phyloP scores from a whole-genome alignment of 192 early-diverging fungal genomes.

The Radiomyces spectabilis region DNA sequence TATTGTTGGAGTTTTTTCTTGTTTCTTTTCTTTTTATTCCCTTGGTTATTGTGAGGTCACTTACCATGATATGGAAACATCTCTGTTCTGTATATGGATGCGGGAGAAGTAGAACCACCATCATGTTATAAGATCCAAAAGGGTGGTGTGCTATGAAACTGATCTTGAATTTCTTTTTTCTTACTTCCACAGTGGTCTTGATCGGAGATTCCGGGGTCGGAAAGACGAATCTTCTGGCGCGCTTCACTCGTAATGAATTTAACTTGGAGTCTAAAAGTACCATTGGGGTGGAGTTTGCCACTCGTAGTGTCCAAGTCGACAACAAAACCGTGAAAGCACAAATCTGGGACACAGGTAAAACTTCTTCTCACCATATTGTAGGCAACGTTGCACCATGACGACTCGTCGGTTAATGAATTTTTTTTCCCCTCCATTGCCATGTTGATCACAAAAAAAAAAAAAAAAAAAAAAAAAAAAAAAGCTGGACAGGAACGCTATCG shows the following conservation, averaged over 20 bases:
- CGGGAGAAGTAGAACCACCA: no score
- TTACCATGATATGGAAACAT: no score
- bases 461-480: slow-evolving; percentile 7
- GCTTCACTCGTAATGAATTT: slow-evolving; percentile 97
- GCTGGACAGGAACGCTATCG: slow-evolving; percentile 75
- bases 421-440: not conserved
- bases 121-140: no score
- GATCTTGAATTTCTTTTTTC: slow-evolving; percentile 3
- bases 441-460: not conserved
- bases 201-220: slow-evolving; percentile 50
- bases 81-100: no score
- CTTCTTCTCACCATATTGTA: not conserved
- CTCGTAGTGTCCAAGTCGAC: slow-evolving; percentile 91
- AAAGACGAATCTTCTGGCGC: slow-evolving; percentile 93
- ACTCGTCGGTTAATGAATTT: not conserved
- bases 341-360: slow-evolving; percentile 95
- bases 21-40: no score
- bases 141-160: no score
- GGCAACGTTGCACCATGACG: not conserved
- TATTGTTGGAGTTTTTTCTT: no score
- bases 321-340: slow-evolving; percentile 96
- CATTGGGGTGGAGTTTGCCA: slow-evolving; percentile 98
- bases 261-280: slow-evolving; percentile 97
- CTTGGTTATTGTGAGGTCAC: no score
- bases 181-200: not conserved